Conservation (phyloP, 2,329 filamentous ascomycete species). For the Orbilia quercus region DNA sequence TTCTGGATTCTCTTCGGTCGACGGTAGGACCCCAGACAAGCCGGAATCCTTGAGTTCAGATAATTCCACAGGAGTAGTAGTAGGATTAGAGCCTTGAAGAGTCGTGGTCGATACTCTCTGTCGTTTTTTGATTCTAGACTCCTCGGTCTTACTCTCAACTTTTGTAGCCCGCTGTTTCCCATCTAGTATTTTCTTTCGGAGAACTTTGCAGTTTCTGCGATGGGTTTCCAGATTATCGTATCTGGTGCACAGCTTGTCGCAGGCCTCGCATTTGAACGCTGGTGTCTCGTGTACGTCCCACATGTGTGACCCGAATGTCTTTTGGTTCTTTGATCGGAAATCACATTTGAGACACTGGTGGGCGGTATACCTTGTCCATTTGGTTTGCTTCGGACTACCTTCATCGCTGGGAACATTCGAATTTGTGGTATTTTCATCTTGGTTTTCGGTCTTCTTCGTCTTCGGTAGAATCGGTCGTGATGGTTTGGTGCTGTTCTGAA, state of each 20-base stretch:
- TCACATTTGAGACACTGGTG: background rate
- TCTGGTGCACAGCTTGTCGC: conserved; percentile 1
- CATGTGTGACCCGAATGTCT: conserved; percentile 13
- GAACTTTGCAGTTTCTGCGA: background rate
- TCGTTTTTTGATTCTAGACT: background rate
- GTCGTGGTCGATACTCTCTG: background rate
- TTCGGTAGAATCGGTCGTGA: too few relatives aligned
- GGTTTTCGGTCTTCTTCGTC: too few relatives aligned
- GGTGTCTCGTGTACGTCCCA: background rate
- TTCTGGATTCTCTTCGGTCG: background rate
- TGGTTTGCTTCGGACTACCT: too few relatives aligned
- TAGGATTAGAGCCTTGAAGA: background rate
- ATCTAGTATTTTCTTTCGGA: background rate
- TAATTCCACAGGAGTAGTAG: background rate
- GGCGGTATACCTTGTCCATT: too few relatives aligned
- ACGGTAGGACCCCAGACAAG: too few relatives aligned
- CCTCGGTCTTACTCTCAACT: background rate
- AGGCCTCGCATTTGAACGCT: conserved; percentile 9
- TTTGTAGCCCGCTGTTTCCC: background rate
- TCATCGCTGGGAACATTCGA: too few relatives aligned
- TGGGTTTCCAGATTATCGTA: conserved; percentile 13
- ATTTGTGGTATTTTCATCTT: too few relatives aligned
- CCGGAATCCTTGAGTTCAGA: too few relatives aligned
- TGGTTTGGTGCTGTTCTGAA: too few relatives aligned
- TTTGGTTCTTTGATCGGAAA: background rate